Evolutionary conservation across 805 yeast species (phyloP), one percentile per base, ranked within the genome.

Genomic region (Metschnikowia lochheadii): DNA sequence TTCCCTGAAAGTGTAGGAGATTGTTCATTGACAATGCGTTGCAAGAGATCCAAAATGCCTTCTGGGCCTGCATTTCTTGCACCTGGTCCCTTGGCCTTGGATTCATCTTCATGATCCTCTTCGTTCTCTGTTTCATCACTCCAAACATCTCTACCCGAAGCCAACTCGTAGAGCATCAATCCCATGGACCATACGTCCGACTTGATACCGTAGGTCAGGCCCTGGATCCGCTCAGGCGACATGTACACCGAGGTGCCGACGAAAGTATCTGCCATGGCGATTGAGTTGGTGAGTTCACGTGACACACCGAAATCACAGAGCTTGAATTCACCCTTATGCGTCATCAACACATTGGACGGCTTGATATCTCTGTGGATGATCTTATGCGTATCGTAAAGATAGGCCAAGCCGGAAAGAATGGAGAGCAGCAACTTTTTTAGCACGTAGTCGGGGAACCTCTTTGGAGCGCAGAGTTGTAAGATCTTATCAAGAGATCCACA

Each of bases 181-280:
- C 99, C 99, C 57, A 91, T 71, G 0, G 97, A 89, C 99, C 99
- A 94, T 11, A 94, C 92, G 66, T 94, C 99, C 36, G 96, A 92
- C 58, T 91, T 90, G n/a, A 91, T 85, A 7, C 96, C 87, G 68
- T 94, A 94, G 8, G 85, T 84, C 40, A 88, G 89, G 17, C 99
- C 99, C 68, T 90, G 96, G 49, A 94, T 92, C 55, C 99, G 78
- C 62, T 94, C 99, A 0, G 99, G 99, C 1, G 96, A 87, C 78
- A 94, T 94, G 65, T 94, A 94, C 0, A 96, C 89, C 1, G 97
- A 89, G 0, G 99, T 94, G 1, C 99, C 99, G 8, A 94, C 98
- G 74, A 94, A 94, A 0, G 99, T 94, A 62, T 94, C 97, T 0
- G 97, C 99, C 72, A 72, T 68, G 31, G 77, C 77, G 51, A 94